Percentiles rank a stretch among this genome's conserved stretches.
These are phyloP conservation scores for Cyberlindnera subsufficiens DNA, from an alignment of 805 yeast species.

Conservation along the genomic window DNA sequence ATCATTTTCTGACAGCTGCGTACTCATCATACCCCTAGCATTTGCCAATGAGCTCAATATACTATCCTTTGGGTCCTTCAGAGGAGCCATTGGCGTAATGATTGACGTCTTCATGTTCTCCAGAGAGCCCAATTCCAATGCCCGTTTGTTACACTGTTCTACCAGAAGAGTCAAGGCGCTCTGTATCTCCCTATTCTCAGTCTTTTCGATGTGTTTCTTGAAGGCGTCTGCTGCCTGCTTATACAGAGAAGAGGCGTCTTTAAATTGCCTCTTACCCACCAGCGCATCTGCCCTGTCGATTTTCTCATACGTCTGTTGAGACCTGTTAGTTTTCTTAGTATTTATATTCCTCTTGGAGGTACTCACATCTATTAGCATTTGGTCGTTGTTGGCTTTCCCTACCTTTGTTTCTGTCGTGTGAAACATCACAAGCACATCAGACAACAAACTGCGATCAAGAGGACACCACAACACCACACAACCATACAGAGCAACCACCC, in stretches of 20 bases:
- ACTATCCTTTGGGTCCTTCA: slow-evolving; percentile 1
- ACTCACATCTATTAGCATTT: slow-evolving; percentile 1
- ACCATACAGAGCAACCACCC: not conserved
- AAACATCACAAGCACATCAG: no score
- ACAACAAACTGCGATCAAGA: no score
- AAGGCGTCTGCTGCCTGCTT: slow-evolving; percentile 30
- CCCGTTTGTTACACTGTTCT: slow-evolving; percentile 24
- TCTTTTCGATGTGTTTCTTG: slow-evolving; percentile 18
- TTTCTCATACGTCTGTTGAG: slow-evolving; percentile 6
- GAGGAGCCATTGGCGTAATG: not conserved
- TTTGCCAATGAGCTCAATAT: slow-evolving; percentile 3
- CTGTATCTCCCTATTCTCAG: slow-evolving; percentile 24
- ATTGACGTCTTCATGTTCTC: not conserved
- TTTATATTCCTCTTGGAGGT: not conserved
- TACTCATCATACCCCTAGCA: slow-evolving; percentile 2
- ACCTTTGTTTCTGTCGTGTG: no score
- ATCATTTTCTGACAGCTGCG: not conserved
- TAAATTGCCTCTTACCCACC: slow-evolving; percentile 35
- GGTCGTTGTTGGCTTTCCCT: no score
- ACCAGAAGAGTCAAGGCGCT: slow-evolving; percentile 26
- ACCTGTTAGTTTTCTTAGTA: not conserved
- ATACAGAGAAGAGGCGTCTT: slow-evolving; percentile 35
- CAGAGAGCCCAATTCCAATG: slow-evolving; percentile 23
- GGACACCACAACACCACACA: not conserved
- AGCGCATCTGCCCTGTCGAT: slow-evolving; percentile 50